These are phyloP conservation scores for Dichomitus squalens DNA, from an alignment of 1,284 basidiomycete species.

Conservation along the genomic window DNA sequence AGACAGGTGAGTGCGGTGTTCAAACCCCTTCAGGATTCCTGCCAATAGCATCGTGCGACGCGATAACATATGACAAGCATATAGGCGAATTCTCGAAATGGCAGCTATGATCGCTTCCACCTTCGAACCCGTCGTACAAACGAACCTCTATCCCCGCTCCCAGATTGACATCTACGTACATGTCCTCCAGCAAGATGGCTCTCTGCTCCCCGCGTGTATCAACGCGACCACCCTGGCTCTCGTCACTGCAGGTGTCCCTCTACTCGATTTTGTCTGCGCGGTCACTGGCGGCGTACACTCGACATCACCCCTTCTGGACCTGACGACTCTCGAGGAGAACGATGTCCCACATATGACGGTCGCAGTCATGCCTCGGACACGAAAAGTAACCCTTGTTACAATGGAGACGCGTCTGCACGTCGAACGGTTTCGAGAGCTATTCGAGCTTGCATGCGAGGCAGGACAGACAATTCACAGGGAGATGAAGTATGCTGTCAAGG, in stretches of 20 bases:
- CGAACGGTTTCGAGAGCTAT: constrained; percentile 90
- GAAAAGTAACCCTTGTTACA: constrained; percentile 84
- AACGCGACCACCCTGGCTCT: constrained; percentile 95
- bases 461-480: constrained; percentile 80
- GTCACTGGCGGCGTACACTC: constrained; percentile 81
- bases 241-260: constrained; percentile 87
- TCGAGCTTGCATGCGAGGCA: constrained; percentile 79
- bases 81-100: constrained; percentile 87
- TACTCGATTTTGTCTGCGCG: constrained; percentile 90
- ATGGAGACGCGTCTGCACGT: constrained; percentile 96
- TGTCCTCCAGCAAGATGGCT: constrained; percentile 92
- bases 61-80: constrained; percentile 14
- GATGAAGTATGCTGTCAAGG: constrained; percentile 78
- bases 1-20: constrained; percentile 75
- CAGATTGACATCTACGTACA: constrained; percentile 95
- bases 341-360: constrained; percentile 89
- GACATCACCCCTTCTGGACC: constrained; percentile 81
- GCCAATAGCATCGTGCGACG: background rate
- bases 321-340: constrained; percentile 87
- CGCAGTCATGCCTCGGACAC: constrained; percentile 83
- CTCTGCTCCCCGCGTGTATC: constrained; percentile 90
- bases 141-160: constrained; percentile 88
- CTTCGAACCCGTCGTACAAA: constrained; percentile 94
- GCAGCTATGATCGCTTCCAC: constrained; percentile 88
- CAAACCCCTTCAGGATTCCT: constrained; percentile 7